Percentiles rank a stretch among this genome's conserved stretches.
These are phyloP conservation scores for Wickerhamiella australiensis DNA, from an alignment of 805 yeast genomes.

Conservation along the genomic window DNA sequence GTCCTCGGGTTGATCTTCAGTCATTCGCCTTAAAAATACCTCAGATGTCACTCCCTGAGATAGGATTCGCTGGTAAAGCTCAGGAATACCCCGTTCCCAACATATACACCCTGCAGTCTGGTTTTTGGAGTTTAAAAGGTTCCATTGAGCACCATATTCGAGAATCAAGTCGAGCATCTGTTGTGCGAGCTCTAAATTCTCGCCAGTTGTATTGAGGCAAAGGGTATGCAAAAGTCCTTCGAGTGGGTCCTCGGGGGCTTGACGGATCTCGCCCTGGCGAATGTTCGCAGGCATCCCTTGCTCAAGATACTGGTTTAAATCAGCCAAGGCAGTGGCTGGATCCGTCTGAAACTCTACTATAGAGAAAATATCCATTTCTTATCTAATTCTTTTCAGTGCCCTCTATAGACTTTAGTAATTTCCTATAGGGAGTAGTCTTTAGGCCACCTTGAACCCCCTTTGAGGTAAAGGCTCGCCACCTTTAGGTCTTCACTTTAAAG, in stretches of 20 bases:
- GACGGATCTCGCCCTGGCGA: slow-evolving; percentile 19
- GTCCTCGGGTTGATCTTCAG: slow-evolving; percentile 21
- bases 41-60: slow-evolving; percentile 90
- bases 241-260: slow-evolving; percentile 14
- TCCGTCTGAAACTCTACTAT: slow-evolving; percentile 20
- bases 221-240: slow-evolving; percentile 21
- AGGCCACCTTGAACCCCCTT: no score
- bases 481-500: no score
- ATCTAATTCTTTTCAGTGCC: background rate
- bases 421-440: no score
- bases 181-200: slow-evolving; percentile 16
- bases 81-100: slow-evolving; percentile 38
- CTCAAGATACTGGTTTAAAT: slow-evolving; percentile 16
- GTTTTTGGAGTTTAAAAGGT: slow-evolving; percentile 53
- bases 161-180: slow-evolving; percentile 53
- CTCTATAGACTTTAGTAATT: no score
- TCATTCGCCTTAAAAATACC: slow-evolving; percentile 57
- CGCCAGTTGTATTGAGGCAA: slow-evolving; percentile 14
- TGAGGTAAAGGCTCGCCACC: no score
- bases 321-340: slow-evolving; percentile 18
- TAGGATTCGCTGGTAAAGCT: slow-evolving; percentile 39
- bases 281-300: slow-evolving; percentile 25
- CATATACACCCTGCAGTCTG: slow-evolving; percentile 82
- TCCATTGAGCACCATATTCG: slow-evolving; percentile 90
- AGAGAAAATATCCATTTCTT: slow-evolving; percentile 19